Conservation (phyloP, 768 basidiomycete species). For the Auriscalpium microsporum region DNA sequence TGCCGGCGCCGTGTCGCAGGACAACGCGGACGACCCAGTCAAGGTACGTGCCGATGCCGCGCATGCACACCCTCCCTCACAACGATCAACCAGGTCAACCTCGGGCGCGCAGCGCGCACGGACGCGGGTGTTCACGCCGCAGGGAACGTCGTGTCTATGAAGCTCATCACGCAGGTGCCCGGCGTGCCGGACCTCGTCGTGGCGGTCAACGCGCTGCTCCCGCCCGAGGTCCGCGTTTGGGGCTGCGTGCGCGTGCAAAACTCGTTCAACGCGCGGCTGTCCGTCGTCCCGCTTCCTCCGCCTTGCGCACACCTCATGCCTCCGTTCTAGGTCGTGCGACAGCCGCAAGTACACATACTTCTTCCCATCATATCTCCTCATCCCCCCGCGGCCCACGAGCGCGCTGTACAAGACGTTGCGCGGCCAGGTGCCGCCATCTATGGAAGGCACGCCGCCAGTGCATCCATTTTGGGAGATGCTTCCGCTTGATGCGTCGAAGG, state of each 20-base stretch:
- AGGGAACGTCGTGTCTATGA: slow-evolving; percentile 87
- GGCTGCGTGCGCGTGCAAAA: slow-evolving; percentile 71
- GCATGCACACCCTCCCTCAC: neutral
- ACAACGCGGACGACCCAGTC: slow-evolving; percentile 84
- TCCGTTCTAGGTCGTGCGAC: slow-evolving; percentile 66
- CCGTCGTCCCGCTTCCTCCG: slow-evolving; percentile 11
- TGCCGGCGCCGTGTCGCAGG: slow-evolving; percentile 87
- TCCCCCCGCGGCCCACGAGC: slow-evolving; percentile 79
- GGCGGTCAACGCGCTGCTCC: slow-evolving; percentile 80
- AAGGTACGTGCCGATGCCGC: slow-evolving; percentile 44
- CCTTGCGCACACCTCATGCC: neutral
- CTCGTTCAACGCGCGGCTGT: slow-evolving; percentile 77
- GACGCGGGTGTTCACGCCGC: slow-evolving; percentile 98
- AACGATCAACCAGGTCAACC: slow-evolving; percentile 46
- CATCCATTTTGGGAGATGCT: slow-evolving; percentile 58
- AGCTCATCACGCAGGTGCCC: slow-evolving; percentile 75
- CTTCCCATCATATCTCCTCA: slow-evolving; percentile 86
- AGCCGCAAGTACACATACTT: slow-evolving; percentile 97
- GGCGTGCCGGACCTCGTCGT: slow-evolving; percentile 60
- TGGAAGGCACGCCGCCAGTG: slow-evolving; percentile 11
- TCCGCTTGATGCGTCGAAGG: slow-evolving; percentile 29
- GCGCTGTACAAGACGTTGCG: slow-evolving; percentile 42
- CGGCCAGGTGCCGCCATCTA: slow-evolving; percentile 24
- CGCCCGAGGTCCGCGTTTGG: slow-evolving; percentile 91
- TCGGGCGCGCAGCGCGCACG: slow-evolving; percentile 87